Percentiles rank a stretch among this genome's conserved stretches.
phyloP scores from a whole-genome alignment of 352 stramenopile genomes.

The Globisporangium orthogonon region DNA sequence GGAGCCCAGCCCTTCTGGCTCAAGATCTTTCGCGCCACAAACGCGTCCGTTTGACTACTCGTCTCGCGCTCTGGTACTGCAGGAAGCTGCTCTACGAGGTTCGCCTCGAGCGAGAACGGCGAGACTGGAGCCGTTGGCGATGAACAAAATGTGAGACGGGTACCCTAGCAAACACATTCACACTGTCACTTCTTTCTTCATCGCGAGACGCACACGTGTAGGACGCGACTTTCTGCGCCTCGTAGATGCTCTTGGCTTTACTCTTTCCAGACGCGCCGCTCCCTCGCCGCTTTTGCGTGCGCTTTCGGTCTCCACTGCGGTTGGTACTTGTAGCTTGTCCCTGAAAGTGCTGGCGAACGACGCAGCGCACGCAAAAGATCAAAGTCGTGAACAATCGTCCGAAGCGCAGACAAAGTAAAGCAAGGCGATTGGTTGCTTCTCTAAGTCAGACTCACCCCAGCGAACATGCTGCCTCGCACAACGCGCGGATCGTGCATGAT shows the following conservation, averaged over 20 bases:
- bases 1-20: constrained; percentile 29
- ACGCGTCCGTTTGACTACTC: constrained; percentile 68
- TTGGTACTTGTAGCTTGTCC: neutral
- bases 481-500: constrained; percentile 78
- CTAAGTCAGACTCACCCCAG: constrained; percentile 21
- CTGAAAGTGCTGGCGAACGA: neutral
- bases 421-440: neutral
- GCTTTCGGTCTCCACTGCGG: constrained; percentile 23
- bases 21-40: constrained; percentile 25
- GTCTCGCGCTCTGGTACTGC: constrained; percentile 27
- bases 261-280: constrained; percentile 11
- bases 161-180: neutral
- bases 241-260: constrained; percentile 27
- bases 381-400: too few relatives aligned
- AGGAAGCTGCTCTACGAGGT: constrained; percentile 56
- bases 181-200: neutral
- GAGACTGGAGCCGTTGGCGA: constrained; percentile 22
- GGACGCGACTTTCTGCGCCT: constrained; percentile 20
- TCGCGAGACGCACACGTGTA: constrained; percentile 27
- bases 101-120: constrained; percentile 44
- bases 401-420: too few relatives aligned
- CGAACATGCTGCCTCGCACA: constrained; percentile 55
- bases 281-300: constrained; percentile 24
- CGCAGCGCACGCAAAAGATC: too few relatives aligned
- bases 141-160: neutral